A percentile compares a stretch with the other conserved stretches of the same genome.
phyloP scores from a whole-genome alignment of 805 yeast species.

The Tetrapisispora namnaoensis region DNA sequence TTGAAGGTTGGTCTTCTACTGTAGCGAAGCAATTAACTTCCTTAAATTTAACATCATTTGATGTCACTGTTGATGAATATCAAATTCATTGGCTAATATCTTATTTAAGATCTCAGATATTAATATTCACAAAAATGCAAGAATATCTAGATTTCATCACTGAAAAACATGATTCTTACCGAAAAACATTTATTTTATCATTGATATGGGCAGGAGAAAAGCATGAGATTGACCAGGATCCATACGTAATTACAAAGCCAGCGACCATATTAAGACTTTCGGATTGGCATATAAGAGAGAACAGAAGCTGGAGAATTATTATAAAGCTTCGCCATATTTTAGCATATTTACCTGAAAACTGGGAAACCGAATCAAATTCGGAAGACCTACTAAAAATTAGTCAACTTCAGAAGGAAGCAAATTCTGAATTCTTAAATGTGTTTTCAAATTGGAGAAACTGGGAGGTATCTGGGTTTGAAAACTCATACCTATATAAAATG shows the following conservation, averaged over 20 bases:
- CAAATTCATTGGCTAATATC: slow-evolving; percentile 29
- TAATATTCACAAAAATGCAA: slow-evolving; percentile 7
- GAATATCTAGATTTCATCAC: slow-evolving; percentile 4
- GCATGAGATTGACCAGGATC: slow-evolving; percentile 63
- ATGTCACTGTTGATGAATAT: slow-evolving; percentile 25
- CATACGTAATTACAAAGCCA: slow-evolving; percentile 83
- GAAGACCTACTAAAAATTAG: slow-evolving; percentile 4
- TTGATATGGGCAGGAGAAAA: slow-evolving; percentile 39
- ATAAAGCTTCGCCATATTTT: slow-evolving; percentile 70
- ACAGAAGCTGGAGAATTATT: slow-evolving; percentile 81
- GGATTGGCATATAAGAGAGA: slow-evolving; percentile 63
- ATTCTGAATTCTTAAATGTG: slow-evolving; percentile 48
- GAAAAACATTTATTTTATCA: slow-evolving; percentile 33
- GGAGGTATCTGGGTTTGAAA: slow-evolving; percentile 66
- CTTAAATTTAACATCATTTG: slow-evolving; percentile 23
- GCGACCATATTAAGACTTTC: slow-evolving; percentile 69
- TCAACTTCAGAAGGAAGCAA: slow-evolving; percentile 37
- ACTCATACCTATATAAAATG: slow-evolving; percentile 43
- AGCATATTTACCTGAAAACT: slow-evolving; percentile 44
- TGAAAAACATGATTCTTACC: slow-evolving; percentile 9
- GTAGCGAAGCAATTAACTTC: slow-evolving; percentile 16
- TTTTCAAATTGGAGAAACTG: slow-evolving; percentile 83
- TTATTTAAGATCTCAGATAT: slow-evolving; percentile 11
- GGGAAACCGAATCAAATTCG: slow-evolving; percentile 29
- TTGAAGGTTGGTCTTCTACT: slow-evolving; percentile 24